Evolutionary conservation across 1,284 basidiomycete species (phyloP).

Genomic region (Sparassis latifolia): DNA sequence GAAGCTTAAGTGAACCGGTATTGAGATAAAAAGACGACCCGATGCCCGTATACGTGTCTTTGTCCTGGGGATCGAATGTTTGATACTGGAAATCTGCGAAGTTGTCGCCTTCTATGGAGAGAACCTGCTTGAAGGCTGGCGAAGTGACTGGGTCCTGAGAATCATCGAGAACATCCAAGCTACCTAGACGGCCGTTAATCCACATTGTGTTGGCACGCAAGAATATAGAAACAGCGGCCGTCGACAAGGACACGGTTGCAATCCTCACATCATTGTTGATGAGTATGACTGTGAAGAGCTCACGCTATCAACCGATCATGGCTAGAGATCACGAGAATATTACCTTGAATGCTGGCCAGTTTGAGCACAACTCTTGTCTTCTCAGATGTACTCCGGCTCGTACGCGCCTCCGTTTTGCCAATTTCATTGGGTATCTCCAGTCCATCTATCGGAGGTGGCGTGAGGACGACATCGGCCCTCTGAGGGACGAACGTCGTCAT

Average conservation of each 20-base stretch:
- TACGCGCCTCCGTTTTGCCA: conserved; percentile 7
- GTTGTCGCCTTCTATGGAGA: conserved; percentile 94
- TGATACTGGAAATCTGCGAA: conserved; percentile 95
- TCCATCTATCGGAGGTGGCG: conserved; percentile 7
- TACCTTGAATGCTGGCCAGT: conserved; percentile 83
- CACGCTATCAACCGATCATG: conserved; percentile 8
- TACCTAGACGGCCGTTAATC: conserved; percentile 82
- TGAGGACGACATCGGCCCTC: conserved; percentile 19
- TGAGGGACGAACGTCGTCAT: conserved; percentile 91
- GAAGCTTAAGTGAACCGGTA: conserved; percentile 88
- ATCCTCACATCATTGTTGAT: conserved; percentile 72
- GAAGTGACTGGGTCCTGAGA: conserved; percentile 46
- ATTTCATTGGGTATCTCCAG: conserved; percentile 7
- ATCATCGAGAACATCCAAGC: conserved; percentile 82
- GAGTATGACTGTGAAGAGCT: conserved; percentile 56
- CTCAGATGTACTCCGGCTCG: conserved; percentile 24
- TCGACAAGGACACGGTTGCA: conserved; percentile 87
- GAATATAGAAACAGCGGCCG: conserved; percentile 83
- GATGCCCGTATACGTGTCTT: conserved; percentile 67
- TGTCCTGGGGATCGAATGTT: conserved; percentile 75
- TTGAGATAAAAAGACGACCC: conserved; percentile 84
- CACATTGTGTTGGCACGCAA: conserved; percentile 73
- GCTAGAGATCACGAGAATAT: conserved; percentile 13
- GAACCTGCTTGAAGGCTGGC: conserved; percentile 78
- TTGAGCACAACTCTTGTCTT: conserved; percentile 85